phyloP scores from a whole-genome alignment of 192 early-diverging fungal species.

The Coemansia sp. region DNA sequence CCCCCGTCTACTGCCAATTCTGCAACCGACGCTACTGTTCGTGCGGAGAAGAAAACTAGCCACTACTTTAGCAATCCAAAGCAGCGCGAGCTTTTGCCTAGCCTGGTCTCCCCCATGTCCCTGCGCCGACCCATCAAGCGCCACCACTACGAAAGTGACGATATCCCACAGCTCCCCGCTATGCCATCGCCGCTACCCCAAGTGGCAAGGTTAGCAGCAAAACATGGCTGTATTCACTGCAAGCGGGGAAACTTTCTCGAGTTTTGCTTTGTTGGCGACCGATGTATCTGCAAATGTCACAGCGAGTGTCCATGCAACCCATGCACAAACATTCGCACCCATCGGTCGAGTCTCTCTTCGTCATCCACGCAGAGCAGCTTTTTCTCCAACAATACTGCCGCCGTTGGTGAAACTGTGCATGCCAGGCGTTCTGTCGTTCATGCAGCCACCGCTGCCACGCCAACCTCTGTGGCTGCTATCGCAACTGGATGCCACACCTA shows the following conservation, averaged over 20 bases:
- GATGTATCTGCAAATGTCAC: constrained; percentile 38
- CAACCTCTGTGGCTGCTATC: background rate
- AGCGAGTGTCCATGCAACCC: constrained; percentile 46
- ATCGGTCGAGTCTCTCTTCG: constrained; percentile 11
- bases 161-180: background rate
- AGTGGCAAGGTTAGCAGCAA: background rate
- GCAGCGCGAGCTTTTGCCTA: background rate
- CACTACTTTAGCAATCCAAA: background rate
- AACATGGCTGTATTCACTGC: constrained; percentile 34
- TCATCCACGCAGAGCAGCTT: background rate
- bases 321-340: constrained; percentile 32
- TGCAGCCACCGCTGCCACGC: constrained; percentile 4
- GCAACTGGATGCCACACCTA: background rate
- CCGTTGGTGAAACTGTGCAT: background rate
- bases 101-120: constrained; percentile 5
- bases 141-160: constrained; percentile 1
- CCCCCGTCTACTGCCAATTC: background rate
- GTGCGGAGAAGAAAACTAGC: background rate
- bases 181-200: constrained; percentile 1
- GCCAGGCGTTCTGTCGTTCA: constrained; percentile 1
- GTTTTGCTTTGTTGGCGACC: constrained; percentile 41
- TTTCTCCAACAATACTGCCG: background rate
- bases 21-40: background rate
- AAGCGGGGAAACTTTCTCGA: constrained; percentile 44
- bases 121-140: background rate